Base-by-base conservation (phyloP, 495 filamentous ascomycete genomes). In the Mytilinidion resinicola region DNA sequence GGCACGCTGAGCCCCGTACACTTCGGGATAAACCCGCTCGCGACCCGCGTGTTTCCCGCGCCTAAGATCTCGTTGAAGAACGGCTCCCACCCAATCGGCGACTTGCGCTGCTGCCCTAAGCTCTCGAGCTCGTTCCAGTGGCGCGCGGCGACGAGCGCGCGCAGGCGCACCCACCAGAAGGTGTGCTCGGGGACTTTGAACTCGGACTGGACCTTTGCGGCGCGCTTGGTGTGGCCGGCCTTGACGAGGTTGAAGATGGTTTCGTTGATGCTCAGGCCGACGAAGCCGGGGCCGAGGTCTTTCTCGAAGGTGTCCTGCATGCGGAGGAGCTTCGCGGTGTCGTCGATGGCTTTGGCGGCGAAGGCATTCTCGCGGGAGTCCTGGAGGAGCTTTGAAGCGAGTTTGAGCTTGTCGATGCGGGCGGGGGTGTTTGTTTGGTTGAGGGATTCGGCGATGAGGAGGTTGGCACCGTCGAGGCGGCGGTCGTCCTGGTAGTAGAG, bases 401-500 rank as follows among this genome's bases (percentile, higher is more conserved):
- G 78, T 12, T 85, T 83, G n/a, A 97, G 79, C 73, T 96, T 96
- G 68, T 97, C 95, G 9, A 75, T 76, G 56, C 81, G 80, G 1
- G 83, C 82, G 33, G 80, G 73, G 12, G 80, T 70, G 41, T 86
- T 83, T 0, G 79, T 75, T 65, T 89, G 83, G 6, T 76, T 70
- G 6, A 96, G 72, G 0, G 89, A 89, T 74, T 98, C 92, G 12
- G 82, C 78, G 43, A 97, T 69, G 44, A 97, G 86, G 7, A 96
- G 83, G 58, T 90, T 86, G 0, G 93, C 85, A 15, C 93, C 91
- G 59, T 98, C 95, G 20, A 90, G 74, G 0, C 90, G 86, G 7
- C 91, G 87, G 71, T 98, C 93, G 65, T 97, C 95, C 74, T 97
- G 93, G 67, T 98, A 97, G 74, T 92, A 98, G 21, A 98, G 78